Evolutionary conservation across 78 protist species (phyloP), one percentile per base, ranked within the genome.

Genomic region (Goniomonas avonlea): DNA sequence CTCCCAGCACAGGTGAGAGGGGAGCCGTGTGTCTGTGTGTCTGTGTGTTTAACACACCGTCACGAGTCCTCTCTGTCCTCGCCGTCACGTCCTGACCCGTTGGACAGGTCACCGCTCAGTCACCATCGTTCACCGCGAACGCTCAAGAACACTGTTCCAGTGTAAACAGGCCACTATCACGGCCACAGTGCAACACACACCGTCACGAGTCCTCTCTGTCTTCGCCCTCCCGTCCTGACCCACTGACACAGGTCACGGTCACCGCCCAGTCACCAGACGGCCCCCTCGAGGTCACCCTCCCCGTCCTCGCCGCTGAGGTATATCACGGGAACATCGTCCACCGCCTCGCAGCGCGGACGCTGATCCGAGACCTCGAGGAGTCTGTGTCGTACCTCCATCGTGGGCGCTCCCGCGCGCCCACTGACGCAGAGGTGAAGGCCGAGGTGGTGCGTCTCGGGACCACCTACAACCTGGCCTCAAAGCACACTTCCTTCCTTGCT

Each of bases 321-420:
- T 20, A 20, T 48, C 23, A 77, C 37, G 78, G 74, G 11, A 2
- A 50, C 27, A 43, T 40, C 48, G 39, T 77, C 25, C 87, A 83
- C 73, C 53, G 66, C n/a, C 18, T 85, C 32, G 85, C 85, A 9
- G 90, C 90, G 9, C 75, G 84, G 27, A 1, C 79, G n/a, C 39
- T 76, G 8, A 53, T 86, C 32, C 73, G 79, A 9, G 86, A 81
- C 27, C 73, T 80, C 47, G 89, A 85, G 61, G 77, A 74, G 43
- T 50, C 73, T 32, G 25, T 23, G 32, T 29, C 48, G n/a, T 66
- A 53, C 60, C 40, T 66, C 45, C 74, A 66, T 38, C 69, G 18
- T 8, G 55, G 58, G 7, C 27, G 1, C 70, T 40, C 4, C 13
- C n/a, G n/a, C n/a, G 27, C 17, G 4, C 37, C 66, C 8, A 60